Base-by-base conservation (phyloP, 2,329 filamentous ascomycete genomes). In the Alternaria metachromatica region DNA sequence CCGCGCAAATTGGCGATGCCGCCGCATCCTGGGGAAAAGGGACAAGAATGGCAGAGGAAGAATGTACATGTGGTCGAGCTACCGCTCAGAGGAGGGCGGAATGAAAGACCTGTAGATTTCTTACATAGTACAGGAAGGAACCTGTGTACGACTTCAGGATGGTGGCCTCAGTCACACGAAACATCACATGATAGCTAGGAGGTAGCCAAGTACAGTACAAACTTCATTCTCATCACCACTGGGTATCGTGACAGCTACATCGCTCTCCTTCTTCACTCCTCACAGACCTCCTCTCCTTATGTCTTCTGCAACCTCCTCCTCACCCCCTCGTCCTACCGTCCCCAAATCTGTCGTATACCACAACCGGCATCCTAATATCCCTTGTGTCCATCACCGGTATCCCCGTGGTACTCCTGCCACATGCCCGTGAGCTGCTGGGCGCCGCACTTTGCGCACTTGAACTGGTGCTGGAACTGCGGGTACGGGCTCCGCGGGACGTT, bases 71-170 rank as follows among this genome's bases (percentile, higher is more conserved):
- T 59, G 8, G 48, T 64, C 6, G 60, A 63, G 11, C 48, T 67
- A 0, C 60, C 65, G 1, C 20, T 65, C 2, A 45, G 60, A 12
- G 25, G 11, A 13, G 30, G 48, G 6, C 13, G 26, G 25, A 18
- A 50, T 18, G 12, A 12, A 56, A 46, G 55, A 28, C 48, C 63
- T 15, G 64, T 46, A 8, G 66, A 72, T 43, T 69, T 68, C 37
- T 55, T 72, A 9, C 70, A 72, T 50, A 53, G 60, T 18, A 69
- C 67, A 0, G 69, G 72, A 1, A 63, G 72, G 15, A 73, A 73
- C 53, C 55, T 73, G 2, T 73, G 70, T 55, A 69, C 67, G 4
- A 67, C 68, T 12, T 69, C 72, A 23, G 72, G 66, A 9, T 72
- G 69, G 70, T 73, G 72, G 70, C 68, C 67, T 3, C 65, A 70